Conservation (phyloP, 768 basidiomycete species). For the Collybiopsis confluens region DNA sequence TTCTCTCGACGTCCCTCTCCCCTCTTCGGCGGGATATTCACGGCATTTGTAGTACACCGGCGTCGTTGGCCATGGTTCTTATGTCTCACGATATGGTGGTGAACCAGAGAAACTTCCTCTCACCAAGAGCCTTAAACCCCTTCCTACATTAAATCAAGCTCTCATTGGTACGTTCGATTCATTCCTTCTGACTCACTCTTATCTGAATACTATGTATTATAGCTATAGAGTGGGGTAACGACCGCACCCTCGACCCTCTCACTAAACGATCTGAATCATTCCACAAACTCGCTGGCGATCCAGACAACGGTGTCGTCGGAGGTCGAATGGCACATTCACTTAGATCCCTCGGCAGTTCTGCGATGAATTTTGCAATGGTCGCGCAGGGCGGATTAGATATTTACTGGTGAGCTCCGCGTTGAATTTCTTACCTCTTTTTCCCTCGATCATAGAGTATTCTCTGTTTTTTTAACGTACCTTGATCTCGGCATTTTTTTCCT, state of each 20-base stretch:
- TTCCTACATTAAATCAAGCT: slow-evolving; percentile 66
- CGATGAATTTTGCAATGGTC: slow-evolving; percentile 77
- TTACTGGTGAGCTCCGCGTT: slow-evolving; percentile 75
- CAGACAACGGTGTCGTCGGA: slow-evolving; percentile 52
- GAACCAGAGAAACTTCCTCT: slow-evolving; percentile 63
- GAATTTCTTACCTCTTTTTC: neutral
- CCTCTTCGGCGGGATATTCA: slow-evolving; percentile 3
- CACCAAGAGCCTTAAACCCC: slow-evolving; percentile 49
- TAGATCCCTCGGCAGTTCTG: slow-evolving; percentile 79
- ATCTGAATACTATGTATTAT: slow-evolving; percentile 7
- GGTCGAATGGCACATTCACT: slow-evolving; percentile 86
- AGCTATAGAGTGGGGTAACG: slow-evolving; percentile 89
- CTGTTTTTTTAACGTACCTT: neutral
- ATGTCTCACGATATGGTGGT: slow-evolving; percentile 48
- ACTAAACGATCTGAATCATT: slow-evolving; percentile 63
- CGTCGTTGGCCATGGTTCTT: slow-evolving; percentile 76
- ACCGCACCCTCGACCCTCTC: slow-evolving; percentile 53
- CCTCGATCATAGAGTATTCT: slow-evolving; percentile 2
- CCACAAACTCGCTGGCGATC: slow-evolving; percentile 70
- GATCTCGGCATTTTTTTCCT: no score
- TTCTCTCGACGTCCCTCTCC: neutral
- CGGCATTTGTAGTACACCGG: slow-evolving; percentile 59
- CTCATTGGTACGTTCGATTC: slow-evolving; percentile 46
- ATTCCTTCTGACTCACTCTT: neutral
- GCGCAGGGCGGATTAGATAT: slow-evolving; percentile 87